Evolutionary conservation across 2,329 filamentous ascomycete species (phyloP).

Genomic region (Claviceps fusiformis): DNA sequence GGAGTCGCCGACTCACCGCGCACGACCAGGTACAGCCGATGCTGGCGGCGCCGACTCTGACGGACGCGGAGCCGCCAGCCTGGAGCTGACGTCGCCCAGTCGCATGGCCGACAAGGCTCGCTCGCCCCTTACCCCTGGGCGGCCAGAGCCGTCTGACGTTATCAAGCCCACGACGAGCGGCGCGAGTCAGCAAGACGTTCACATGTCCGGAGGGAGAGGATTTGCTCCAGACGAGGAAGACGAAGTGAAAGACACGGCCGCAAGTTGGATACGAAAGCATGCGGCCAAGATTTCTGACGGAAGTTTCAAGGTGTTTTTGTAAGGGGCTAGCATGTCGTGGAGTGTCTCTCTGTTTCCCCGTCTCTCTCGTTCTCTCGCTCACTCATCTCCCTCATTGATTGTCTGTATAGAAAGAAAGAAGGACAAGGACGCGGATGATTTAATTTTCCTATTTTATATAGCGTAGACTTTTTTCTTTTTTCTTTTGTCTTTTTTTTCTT

Average conservation of each 20-base stretch:
- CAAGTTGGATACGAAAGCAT: conserved; percentile 9
- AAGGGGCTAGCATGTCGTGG: not conserved
- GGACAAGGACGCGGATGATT: not conserved
- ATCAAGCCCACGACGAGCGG: conserved; percentile 3
- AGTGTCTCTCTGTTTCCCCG: not conserved
- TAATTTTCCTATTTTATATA: not conserved
- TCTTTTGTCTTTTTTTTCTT: not conserved
- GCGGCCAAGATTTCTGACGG: conserved; percentile 11
- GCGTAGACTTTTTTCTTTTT: not conserved
- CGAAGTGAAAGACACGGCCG: not conserved
- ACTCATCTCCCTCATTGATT: too few species aligned
- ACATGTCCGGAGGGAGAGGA: conserved; percentile 8
- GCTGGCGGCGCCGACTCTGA: conserved; percentile 9
- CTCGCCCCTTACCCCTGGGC: conserved; percentile 3
- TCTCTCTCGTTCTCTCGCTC: too few species aligned
- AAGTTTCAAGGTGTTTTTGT: conserved; percentile 16
- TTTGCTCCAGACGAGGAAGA: not conserved
- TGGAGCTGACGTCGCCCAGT: conserved; percentile 6
- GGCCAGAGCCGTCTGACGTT: conserved; percentile 3
- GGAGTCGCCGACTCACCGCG: conserved; percentile 25
- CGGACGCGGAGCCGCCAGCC: conserved; percentile 2
- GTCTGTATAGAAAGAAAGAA: not conserved
- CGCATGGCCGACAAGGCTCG: conserved; percentile 5
- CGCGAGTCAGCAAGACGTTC: conserved; percentile 1
- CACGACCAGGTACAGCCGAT: conserved; percentile 14